Evolutionary conservation across 2,329 filamentous ascomycete genomes (phyloP), one percentile per base, ranked within the genome.

Genomic region (Aaosphaeria pasadenensis): DNA sequence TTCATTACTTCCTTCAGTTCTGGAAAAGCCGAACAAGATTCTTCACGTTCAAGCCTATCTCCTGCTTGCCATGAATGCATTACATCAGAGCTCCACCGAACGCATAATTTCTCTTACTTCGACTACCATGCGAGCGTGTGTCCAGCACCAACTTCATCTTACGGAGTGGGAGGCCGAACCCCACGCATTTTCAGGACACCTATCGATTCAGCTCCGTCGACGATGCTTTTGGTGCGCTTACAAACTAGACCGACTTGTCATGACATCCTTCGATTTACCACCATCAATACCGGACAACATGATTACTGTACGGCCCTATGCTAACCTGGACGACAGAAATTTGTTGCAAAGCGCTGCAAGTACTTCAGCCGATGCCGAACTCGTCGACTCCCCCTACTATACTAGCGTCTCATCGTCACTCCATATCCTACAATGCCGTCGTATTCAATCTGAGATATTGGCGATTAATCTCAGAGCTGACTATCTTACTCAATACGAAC

Each of bases 201-300:
- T 56, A 5, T 9, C 30, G 4, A 52, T 50, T 29, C 56, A 57
- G 43, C 41, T 58, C 31, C 44, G 55, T 17, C 52, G 55, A 9
- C 55, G 55, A 28, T 53, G 54, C 29, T 58, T 56, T 28, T 58
- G 55, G 55, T 58, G 54, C 42, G 54, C 55, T 4, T 58, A 58
- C 39, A 43, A 53, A 28, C 48, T 58, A 7, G 55, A 58, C 49
- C 51, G 55, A 7, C 42, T 56, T 7, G 52, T 58, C 39, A 52
- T 54, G 46, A 42, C 49, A 1, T 43, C 54, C 29, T 58, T 56
- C 33, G 55, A 58, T 47, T 44, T 58, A 4, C 55, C 55, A 5
- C 52, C 52, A 4, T 58, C 52, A 7, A 46, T 58, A 2, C 48
- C 55, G 6, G 55, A 58, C 30, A 35, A 46, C 4, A 52, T 55